Evolutionary conservation across 2,329 filamentous ascomycete species (phyloP).

Genomic region (Sclerotinia nivalis): DNA sequence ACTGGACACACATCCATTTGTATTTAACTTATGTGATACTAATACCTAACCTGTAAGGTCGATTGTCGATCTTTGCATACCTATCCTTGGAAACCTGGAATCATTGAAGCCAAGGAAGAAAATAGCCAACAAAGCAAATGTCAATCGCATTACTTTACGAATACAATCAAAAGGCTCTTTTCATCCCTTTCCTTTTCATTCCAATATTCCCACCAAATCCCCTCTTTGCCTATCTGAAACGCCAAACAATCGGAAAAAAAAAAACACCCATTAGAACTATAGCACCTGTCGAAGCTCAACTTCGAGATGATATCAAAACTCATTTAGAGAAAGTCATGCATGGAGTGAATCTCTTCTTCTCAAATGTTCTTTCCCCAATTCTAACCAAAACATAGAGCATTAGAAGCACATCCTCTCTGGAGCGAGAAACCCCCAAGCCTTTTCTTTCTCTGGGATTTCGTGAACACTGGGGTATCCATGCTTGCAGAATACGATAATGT

Average conservation of each 20-base stretch:
- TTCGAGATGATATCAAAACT: constrained; percentile 18
- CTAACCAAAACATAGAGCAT: constrained; percentile 24
- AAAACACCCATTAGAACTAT: background rate
- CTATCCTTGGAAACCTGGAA: background rate
- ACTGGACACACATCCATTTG: background rate
- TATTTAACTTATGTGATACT: background rate
- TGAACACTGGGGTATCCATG: constrained; percentile 46
- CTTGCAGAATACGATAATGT: constrained; percentile 47
- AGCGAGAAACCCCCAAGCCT: constrained; percentile 36
- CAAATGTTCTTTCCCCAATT: constrained; percentile 1
- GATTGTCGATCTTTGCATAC: background rate
- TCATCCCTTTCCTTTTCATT: background rate
- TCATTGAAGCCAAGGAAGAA: background rate
- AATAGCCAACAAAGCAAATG: background rate
- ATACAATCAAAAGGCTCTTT: background rate
- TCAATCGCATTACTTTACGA: too few species aligned
- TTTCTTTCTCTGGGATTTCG: constrained; percentile 47
- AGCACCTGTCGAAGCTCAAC: constrained; percentile 10
- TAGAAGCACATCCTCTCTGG: constrained; percentile 31
- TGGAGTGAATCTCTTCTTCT: background rate
- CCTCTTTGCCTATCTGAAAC: background rate
- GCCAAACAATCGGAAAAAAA: too few species aligned
- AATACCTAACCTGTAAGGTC: too few species aligned
- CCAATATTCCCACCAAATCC: background rate
- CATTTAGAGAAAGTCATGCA: background rate